These are phyloP conservation scores for Sporothrix schenckii DNA, from an alignment of 2,329 filamentous ascomycete genomes.

Conservation along the genomic window DNA sequence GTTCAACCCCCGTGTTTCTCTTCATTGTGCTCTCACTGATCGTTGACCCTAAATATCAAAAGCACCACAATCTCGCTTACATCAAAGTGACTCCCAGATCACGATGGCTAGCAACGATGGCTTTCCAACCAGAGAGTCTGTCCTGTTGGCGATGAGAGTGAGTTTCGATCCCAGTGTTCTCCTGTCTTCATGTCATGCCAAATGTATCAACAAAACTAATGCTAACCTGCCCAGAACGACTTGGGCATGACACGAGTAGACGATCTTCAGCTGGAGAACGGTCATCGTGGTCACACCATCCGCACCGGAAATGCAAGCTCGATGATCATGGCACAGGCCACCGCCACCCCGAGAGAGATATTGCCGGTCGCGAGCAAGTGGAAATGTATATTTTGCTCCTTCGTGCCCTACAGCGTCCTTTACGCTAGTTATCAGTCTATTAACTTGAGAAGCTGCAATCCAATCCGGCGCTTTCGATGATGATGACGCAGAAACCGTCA, in stretches of 20 bases:
- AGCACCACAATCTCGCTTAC: neutral
- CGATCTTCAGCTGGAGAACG: slow-evolving; percentile 35
- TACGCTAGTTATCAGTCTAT: neutral
- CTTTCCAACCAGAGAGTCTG: neutral
- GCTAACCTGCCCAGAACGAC: slow-evolving; percentile 31
- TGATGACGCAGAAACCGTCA: slow-evolving; percentile 36
- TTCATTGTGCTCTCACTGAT: neutral
- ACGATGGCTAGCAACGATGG: neutral
- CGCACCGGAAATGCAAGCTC: neutral
- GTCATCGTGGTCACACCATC: slow-evolving; percentile 13
- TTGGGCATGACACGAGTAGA: slow-evolving; percentile 33
- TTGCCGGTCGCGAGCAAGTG: slow-evolving; percentile 27
- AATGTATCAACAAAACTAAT: neutral
- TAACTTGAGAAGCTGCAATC: slow-evolving; percentile 31
- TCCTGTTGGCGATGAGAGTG: slow-evolving; percentile 27
- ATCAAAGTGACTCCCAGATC: neutral
- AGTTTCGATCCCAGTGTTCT: neutral
- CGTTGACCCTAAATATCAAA: neutral
- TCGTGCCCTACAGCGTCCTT: neutral
- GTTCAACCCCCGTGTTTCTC: neutral
- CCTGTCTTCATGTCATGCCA: neutral
- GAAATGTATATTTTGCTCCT: slow-evolving; percentile 21
- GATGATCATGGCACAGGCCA: neutral
- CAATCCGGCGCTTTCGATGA: slow-evolving; percentile 35
- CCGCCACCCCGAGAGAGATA: neutral